These are phyloP conservation scores for Cytospora mali DNA, from an alignment of 2,329 filamentous ascomycete species.

Conservation along the genomic window DNA sequence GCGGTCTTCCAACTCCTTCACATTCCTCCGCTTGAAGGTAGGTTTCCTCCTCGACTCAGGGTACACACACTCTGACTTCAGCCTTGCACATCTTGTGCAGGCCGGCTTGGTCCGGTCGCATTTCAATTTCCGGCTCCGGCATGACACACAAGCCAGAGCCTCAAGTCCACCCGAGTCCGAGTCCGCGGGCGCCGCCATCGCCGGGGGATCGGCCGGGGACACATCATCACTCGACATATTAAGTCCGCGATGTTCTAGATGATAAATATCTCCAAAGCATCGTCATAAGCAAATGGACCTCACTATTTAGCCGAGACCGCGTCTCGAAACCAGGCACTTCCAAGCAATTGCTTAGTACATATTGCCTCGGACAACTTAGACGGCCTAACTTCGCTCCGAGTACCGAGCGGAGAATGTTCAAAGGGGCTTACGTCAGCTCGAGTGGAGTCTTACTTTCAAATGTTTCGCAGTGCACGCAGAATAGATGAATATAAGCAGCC, in stretches of 20 bases:
- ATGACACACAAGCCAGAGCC: conserved; percentile 78
- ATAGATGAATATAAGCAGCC: not conserved
- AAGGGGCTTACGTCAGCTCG: no score
- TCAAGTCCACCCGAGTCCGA: conserved; percentile 35
- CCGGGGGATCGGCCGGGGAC: conserved; percentile 10
- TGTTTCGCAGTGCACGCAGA: no score
- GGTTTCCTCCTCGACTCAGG: conserved; percentile 89
- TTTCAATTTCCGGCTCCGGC: conserved; percentile 80
- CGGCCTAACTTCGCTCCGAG: conserved; percentile 32
- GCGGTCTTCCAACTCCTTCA: conserved; percentile 85
- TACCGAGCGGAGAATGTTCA: conserved; percentile 20
- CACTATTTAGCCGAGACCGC: not conserved
- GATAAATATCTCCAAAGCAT: not conserved
- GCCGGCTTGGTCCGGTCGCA: conserved; percentile 81
- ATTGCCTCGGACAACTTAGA: conserved; percentile 29
- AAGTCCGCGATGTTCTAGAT: not conserved
- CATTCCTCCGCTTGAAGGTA: conserved; percentile 84
- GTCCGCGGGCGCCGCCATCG: conserved; percentile 15
- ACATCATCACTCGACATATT: conserved; percentile 30
- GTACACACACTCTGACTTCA: conserved; percentile 80
- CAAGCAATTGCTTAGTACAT: not conserved
- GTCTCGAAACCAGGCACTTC: not conserved
- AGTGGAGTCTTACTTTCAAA: no score
- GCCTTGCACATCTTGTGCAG: conserved; percentile 76
- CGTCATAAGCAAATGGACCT: not conserved